phyloP scores from a whole-genome alignment of 495 filamentous ascomycete species.

The Aspergillus taichungensis region DNA sequence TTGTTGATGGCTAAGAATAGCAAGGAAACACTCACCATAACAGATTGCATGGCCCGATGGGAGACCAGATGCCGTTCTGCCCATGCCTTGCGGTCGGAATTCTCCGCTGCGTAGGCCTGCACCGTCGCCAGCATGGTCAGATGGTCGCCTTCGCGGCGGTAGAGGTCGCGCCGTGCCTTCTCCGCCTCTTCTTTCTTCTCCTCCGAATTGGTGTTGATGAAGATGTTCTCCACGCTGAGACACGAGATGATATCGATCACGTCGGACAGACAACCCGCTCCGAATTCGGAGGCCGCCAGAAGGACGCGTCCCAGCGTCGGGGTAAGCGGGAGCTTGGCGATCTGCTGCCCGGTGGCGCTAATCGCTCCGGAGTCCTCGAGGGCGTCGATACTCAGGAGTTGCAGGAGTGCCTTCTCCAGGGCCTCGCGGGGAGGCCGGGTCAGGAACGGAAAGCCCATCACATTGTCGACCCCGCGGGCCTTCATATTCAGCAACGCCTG shows the following conservation, averaged over 20 bases:
- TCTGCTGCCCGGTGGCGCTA: constrained; percentile 61
- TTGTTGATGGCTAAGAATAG: not conserved
- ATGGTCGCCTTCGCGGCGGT: constrained; percentile 79
- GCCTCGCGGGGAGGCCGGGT: constrained; percentile 69
- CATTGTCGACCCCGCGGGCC: constrained; percentile 76
- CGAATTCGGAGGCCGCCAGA: constrained; percentile 64
- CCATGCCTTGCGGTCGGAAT: constrained; percentile 66
- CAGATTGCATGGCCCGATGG: constrained; percentile 71
- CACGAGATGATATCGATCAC: constrained; percentile 87
- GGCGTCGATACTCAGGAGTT: constrained; percentile 69
- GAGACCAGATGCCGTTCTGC: constrained; percentile 69
- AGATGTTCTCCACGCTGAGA: constrained; percentile 83
- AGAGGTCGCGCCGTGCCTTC: constrained; percentile 60
- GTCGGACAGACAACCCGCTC: constrained; percentile 64
- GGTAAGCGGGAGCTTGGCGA: constrained; percentile 75
- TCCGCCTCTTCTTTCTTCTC: constrained; percentile 74
- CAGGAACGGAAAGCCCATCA: constrained; percentile 77
- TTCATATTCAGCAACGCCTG: constrained; percentile 90
- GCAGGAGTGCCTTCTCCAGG: constrained; percentile 73
- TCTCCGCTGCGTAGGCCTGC: constrained; percentile 69
- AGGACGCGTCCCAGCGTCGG: constrained; percentile 75
- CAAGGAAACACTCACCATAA: constrained; percentile 52
- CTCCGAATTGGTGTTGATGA: constrained; percentile 69
- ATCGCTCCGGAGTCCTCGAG: constrained; percentile 64
- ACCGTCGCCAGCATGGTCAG: constrained; percentile 78